Evolutionary conservation across 805 yeast species (phyloP), one percentile per base, ranked within the genome.

Genomic region (Wickerhamomyces tratensis): DNA sequence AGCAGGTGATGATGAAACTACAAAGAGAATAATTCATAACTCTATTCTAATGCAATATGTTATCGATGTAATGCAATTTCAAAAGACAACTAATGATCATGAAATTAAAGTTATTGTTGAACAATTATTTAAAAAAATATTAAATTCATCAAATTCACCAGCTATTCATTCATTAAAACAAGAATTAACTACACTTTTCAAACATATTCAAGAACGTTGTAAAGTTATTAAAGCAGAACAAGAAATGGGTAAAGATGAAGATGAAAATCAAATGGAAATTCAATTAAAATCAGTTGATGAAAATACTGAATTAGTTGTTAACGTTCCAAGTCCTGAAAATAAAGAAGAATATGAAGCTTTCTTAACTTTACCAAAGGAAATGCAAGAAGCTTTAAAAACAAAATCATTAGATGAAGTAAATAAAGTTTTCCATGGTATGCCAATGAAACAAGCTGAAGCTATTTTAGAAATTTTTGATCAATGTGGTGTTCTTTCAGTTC

Each of bases 241-340:
- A 35, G 60, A 52, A 6, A 60, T 57, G 11, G 68, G 58, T 6
- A 63, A 54, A 8, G 63, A 49, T 37, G 67, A 61, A 29, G 75
- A 61, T 35, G 89, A 78, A 38, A 91, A 79, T 40, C 91, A 81
- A 44, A 29, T 29, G 31, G 79, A 82, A 46, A 88, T 91, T 50
- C 98, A 91, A 64, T 69, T 91, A 57, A 85, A 85, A 56, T 78
- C 96, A 0, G 72, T 89, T 45, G 98, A 91, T 61, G 95, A 93
- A 36, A 72, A 79, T 45, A 76, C 88, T 2, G 80, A 82, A 59
- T 69, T 91, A 37, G 71, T 76, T 39, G 86, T 91, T 12, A 73
- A 70, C 44, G 63, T 86, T 13, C 96, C 96, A 7, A 77, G 74
- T 41, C 63, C 64, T 0, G 66, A 62, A 36, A 75, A 69, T 43